Percentiles rank a stretch among this genome's conserved stretches.
phyloP scores from a whole-genome alignment of 2,329 filamentous ascomycete genomes.

The Colletotrichum kahawae region DNA sequence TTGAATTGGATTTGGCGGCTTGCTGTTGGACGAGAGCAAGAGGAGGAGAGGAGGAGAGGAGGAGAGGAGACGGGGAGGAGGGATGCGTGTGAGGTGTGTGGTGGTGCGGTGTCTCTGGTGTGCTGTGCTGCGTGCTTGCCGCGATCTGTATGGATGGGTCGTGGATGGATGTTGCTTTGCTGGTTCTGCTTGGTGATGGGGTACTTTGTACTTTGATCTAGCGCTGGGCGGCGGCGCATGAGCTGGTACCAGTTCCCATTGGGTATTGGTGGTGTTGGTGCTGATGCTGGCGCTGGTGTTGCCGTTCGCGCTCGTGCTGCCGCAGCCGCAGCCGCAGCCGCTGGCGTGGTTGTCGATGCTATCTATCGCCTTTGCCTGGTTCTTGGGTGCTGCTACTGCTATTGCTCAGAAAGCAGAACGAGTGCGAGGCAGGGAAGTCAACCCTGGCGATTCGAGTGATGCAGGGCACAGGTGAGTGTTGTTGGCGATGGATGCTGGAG shows the following conservation, averaged over 20 bases:
- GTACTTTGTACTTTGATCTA: not conserved
- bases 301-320: conserved; percentile 6
- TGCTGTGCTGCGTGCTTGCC: not conserved
- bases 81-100: not conserved
- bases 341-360: not conserved
- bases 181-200: not conserved
- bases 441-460: not conserved
- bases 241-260: not conserved
- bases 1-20: conserved; percentile 7
- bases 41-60: not conserved
- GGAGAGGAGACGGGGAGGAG: not conserved
- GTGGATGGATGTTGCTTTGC: not conserved
- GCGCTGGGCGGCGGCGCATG: not conserved
- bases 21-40: not conserved
- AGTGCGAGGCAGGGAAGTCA: not conserved
- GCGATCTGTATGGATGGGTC: not conserved
- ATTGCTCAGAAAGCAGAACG: not conserved
- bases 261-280: not conserved
- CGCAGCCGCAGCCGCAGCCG: conserved; percentile 9
- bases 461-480: not conserved
- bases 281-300: not conserved
- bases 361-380: not conserved
- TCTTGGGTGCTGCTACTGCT: not conserved
- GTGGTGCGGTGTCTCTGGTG: not conserved
- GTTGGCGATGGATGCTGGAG: not conserved